phyloP scores from a whole-genome alignment of 768 basidiomycete genomes.

The Leccinum olivaceopallidum region DNA sequence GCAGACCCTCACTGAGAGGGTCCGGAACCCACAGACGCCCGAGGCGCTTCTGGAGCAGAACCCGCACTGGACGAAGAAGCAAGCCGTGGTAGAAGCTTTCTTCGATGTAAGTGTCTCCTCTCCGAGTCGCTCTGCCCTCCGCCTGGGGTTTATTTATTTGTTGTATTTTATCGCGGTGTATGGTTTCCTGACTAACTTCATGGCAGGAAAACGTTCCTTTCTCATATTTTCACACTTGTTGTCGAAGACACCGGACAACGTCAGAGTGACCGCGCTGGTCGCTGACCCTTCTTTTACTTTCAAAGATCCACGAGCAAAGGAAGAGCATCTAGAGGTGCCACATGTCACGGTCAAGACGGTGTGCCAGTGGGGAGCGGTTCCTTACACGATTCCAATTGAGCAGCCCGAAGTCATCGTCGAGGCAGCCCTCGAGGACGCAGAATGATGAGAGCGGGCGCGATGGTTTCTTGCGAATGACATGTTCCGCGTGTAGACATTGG shows the following conservation, averaged over 20 bases:
- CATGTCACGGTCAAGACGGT: constrained; percentile 6
- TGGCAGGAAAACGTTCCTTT: constrained; percentile 22
- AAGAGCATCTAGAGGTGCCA: background rate
- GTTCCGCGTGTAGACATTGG: too few species aligned
- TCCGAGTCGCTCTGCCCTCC: background rate
- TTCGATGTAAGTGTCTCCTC: constrained; percentile 14
- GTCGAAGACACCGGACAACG: constrained; percentile 3
- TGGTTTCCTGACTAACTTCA: too few species aligned
- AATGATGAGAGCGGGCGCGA: too few species aligned
- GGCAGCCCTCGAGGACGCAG: too few species aligned
- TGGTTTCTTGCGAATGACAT: too few species aligned
- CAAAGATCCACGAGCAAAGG: background rate
- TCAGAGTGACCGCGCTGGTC: constrained; percentile 11
- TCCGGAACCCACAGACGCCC: constrained; percentile 1
- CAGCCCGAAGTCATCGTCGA: constrained; percentile 8
- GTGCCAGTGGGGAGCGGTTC: constrained; percentile 6
- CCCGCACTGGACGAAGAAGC: background rate
- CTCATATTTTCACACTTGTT: constrained; percentile 17
- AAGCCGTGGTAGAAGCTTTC: constrained; percentile 10
- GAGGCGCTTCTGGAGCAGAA: background rate
- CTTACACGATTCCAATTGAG: constrained; percentile 16
- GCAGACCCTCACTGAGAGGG: fast-evolving
- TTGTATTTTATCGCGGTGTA: too few species aligned
- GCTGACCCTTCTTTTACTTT: constrained; percentile 19
- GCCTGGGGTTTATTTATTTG: too few species aligned